Evolutionary conservation across 768 basidiomycete genomes (phyloP), one percentile per base, ranked within the genome.

Genomic region (Leccinum obscurum): DNA sequence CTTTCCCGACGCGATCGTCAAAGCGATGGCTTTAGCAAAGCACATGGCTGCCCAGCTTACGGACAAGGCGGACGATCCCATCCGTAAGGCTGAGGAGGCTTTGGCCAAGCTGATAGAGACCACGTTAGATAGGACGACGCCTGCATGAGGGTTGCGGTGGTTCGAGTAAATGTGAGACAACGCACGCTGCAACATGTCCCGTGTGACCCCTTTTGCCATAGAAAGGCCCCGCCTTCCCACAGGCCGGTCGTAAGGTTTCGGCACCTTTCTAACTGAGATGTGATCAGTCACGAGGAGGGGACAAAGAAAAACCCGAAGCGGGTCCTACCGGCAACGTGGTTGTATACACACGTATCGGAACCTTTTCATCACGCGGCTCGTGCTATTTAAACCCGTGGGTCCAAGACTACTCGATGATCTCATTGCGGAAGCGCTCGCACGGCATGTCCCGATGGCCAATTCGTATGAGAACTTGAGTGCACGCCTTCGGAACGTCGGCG

Each of bases 401-500:
- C 79, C 71, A 9, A 66, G 54, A 53, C 75, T 68, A 59, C 75
- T 66, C 55, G 74, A 67, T 37, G 70, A 71, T 54, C 64, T 57
- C 66, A 66, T 64, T 39, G 60, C 66, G 35, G 76, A 62, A 9
- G 69, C 52, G 44, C 78, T 77, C 13, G 89, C 85, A 13, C 92
- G 83, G 73, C 90, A 95, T 0, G 92, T 88, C 1, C 95, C 94
- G 2, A 98, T 82, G n/a, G 90, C 80, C 13, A 99, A 83, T 64
- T 95, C 88, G 70, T 98, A 98, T 3, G 89, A 89, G 70, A 99
- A 95, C 67, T 80, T 82, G 60, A 98, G 79, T 3, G 88, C 82
- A 49, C 90, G 87, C 3, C 97, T 97, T 53, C 85, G 83, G 76
- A 92, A 97, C 0, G 95, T 93, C 0, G 97, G 97, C 2, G 97